phyloP scores from a whole-genome alignment of 148 eudicot genomes.

The Oxyria digyna region DNA sequence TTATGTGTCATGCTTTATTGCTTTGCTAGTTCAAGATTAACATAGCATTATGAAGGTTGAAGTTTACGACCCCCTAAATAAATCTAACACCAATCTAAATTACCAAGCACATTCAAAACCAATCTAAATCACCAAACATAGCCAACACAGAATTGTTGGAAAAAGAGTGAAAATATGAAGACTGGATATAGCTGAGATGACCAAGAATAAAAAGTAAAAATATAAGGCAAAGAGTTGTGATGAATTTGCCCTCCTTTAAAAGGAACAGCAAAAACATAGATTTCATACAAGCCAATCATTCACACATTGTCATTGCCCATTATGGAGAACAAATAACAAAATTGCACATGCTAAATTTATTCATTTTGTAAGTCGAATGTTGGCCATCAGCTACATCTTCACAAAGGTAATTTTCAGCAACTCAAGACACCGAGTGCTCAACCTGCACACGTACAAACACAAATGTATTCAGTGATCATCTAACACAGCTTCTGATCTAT shows the following conservation, averaged over 20 bases:
- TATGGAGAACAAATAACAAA: not conserved
- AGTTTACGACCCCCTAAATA: too few relatives aligned
- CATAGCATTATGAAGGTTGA: too few relatives aligned
- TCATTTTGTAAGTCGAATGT: not conserved
- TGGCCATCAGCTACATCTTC: not conserved
- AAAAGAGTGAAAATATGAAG: too few relatives aligned
- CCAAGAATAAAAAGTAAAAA: not conserved
- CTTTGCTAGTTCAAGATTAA: too few relatives aligned
- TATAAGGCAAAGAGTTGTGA: not conserved
- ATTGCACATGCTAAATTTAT: not conserved
- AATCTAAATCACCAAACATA: too few relatives aligned
- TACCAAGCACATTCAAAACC: too few relatives aligned
- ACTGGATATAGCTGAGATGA: not conserved
- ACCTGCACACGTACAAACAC: not conserved
- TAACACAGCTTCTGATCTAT: not conserved
- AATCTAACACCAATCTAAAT: too few relatives aligned
- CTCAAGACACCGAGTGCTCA: not conserved
- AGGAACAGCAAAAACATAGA: not conserved
- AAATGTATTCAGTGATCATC: not conserved
- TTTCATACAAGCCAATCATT: not conserved
- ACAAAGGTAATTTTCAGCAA: not conserved
- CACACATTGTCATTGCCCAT: not conserved
- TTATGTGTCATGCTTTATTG: too few relatives aligned
- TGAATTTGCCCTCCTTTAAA: not conserved
- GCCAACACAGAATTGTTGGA: too few relatives aligned